Base-by-base conservation (phyloP, 768 basidiomycete species). In the Rhizopogon vinicolor region DNA sequence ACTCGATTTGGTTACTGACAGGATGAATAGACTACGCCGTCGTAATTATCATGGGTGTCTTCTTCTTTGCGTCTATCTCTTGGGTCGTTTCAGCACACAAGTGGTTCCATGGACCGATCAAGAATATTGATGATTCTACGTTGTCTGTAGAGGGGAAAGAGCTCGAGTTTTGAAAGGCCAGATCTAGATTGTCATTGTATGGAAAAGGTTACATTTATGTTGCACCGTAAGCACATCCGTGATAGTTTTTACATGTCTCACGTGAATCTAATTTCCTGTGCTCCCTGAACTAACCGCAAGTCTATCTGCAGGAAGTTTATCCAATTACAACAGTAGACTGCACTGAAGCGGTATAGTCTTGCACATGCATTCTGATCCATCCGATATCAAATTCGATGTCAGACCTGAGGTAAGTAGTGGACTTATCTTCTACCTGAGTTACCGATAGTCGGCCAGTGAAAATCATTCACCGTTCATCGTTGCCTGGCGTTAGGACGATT, bases 51-150 rank as follows among this genome's bases (percentile, higher is more conserved):
- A 74, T 78, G 73, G 72, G 72, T 1, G 85, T 89, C 5, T 86
- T 88, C 65, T 63, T 85, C 14, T 86, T 87, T 60, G 83, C 87
- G 1, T 69, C 80, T 1, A 52, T 75, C 4, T 86, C 82, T 6
- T 89, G 87, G 87, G 65, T 84, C 6, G 33, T 84, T 4, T 87
- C 86, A 22, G 87, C 87, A 1, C 80, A 70, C 37, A 81, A 84
- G 55, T 89, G 87, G 87, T 89, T 89, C 71, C 75, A 69, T 22
- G 87, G 87, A 0, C 87, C 87, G 16, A 73, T 88, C 48, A 68
- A 72, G 59, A 88, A 77, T 51, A 65, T 81, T 12, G 71, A 76
- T 43, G 70, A 50, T 14, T 5, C 44, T 18, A 35, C 19, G 14
- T 51, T 7, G 18, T 61, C 59, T 14, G 25, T 53, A 29, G 54